A percentile compares a stretch with the other conserved stretches of the same genome.
phyloP scores from a whole-genome alignment of 2,329 filamentous ascomycete species.

The Pseudomassariella vexata region DNA sequence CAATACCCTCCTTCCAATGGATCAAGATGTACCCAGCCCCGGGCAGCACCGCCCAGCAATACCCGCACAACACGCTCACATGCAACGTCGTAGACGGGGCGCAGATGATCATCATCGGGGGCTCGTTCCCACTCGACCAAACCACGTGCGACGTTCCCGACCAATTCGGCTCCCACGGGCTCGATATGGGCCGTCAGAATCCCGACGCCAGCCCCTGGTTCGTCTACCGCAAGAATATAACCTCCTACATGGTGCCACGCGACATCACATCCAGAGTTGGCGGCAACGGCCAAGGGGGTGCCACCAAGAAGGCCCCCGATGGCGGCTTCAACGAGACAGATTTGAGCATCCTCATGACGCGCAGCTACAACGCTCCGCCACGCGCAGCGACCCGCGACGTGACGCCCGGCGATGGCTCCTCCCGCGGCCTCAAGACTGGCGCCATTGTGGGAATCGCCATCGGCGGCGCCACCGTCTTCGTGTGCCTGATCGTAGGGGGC shows the following conservation, averaged over 20 bases:
- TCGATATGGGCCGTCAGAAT: slow-evolving; percentile 47
- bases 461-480: slow-evolving; percentile 25
- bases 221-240: slow-evolving; percentile 41
- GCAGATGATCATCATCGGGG: slow-evolving; percentile 61
- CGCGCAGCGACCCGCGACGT: slow-evolving; percentile 46
- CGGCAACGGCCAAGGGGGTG: slow-evolving; percentile 44
- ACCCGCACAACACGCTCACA: slow-evolving; percentile 48
- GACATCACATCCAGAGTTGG: slow-evolving; percentile 45
- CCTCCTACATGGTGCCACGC: slow-evolving; percentile 47
- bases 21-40: slow-evolving; percentile 46
- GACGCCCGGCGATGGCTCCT: slow-evolving; percentile 7
- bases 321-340: slow-evolving; percentile 45
- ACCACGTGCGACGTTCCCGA: slow-evolving; percentile 42
- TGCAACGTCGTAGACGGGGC: slow-evolving; percentile 51
- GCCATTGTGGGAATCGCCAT: slow-evolving; percentile 29
- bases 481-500: slow-evolving; percentile 19
- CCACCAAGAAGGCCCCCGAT: slow-evolving; percentile 44
- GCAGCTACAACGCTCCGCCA: slow-evolving; percentile 36
- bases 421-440: slow-evolving; percentile 24
- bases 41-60: slow-evolving; percentile 29
- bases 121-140: slow-evolving; percentile 43
- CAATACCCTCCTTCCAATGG: slow-evolving; percentile 59
- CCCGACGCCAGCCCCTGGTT: slow-evolving; percentile 42
- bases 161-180: slow-evolving; percentile 50
- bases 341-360: slow-evolving; percentile 46